Conservation (phyloP, 2,329 filamentous ascomycete genomes). For the Colletotrichum sp. region DNA sequence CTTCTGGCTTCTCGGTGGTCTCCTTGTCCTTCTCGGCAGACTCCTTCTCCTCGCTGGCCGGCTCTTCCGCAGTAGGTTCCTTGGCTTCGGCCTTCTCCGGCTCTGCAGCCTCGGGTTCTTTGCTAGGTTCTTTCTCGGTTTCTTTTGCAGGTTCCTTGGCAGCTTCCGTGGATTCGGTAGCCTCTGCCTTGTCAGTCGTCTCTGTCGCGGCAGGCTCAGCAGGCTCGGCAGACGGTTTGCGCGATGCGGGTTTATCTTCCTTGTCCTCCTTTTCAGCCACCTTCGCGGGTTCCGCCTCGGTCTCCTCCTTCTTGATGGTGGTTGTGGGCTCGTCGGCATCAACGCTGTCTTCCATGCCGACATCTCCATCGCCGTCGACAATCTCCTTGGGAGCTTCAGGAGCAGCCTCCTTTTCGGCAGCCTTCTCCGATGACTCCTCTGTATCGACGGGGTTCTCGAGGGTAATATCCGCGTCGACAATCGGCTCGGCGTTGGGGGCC, state of each 20-base stretch:
- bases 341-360: conserved; percentile 52
- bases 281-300: conserved; percentile 34
- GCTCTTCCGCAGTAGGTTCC: background rate
- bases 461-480: conserved; percentile 25
- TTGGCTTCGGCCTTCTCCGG: conserved; percentile 11
- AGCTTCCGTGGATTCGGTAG: background rate
- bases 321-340: conserved; percentile 31
- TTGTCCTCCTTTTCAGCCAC: conserved; percentile 27
- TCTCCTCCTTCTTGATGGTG: conserved; percentile 43
- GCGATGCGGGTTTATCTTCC: conserved; percentile 23
- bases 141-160: conserved; percentile 19
- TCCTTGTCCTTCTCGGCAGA: conserved; percentile 22
- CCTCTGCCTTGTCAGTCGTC: background rate
- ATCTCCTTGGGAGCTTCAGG: conserved; percentile 25
- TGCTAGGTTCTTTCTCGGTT: conserved; percentile 14
- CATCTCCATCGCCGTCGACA: conserved; percentile 53
- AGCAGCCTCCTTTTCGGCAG: conserved; percentile 9
- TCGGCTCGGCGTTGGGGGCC: conserved; percentile 25
- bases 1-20: conserved; percentile 18
- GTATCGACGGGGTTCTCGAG: conserved; percentile 37
- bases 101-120: background rate
- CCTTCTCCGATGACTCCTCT: conserved; percentile 1
- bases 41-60: conserved; percentile 11
- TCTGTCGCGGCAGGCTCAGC: conserved; percentile 24
- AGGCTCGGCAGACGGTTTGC: background rate